Base-by-base conservation (phyloP, 2,329 filamentous ascomycete species). In the Curvularia spicifera region DNA sequence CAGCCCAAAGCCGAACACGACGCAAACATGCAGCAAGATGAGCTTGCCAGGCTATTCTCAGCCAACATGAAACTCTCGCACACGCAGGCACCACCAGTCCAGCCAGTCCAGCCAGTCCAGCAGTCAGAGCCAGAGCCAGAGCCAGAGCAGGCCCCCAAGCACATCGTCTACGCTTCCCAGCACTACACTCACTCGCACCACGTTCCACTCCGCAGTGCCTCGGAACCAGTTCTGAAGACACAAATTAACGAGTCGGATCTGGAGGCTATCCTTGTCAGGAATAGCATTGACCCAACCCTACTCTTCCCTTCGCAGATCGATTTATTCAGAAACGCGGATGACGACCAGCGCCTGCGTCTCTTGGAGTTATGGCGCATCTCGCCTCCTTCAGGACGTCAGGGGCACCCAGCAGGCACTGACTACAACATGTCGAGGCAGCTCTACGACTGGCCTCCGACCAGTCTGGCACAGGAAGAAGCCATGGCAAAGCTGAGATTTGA, bases 181-280 rank as follows among this genome's bases (percentile, higher is more conserved):
- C 92, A 96, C 76, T 96, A 96, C 76, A 89, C 89, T 64, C 91
- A 93, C 72, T 92, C 91, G 8, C 82, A 89, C 44, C 91, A 96
- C 73, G 73, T 88, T 60, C 81, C 74, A 73, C 57, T 67, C 39
- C 67, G 67, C 31, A 71, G 68, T 47, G 64, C 66, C 18, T 67
- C 68, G 8, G 66, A 70, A 29, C 59, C 68, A 24, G 80, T 67
- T 37, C 59, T 51, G n/a, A 72, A 71, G 54, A 73, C 68, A 15
- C 68, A 75, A 10, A 70, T 74, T 33, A 69, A 73, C 12, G 48
- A 58, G 18, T 72, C 72, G 28, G 45, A 83, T 80, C 28, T 85
- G 7, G 85, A 89, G 65, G 79, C 81, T 13, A 82, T 91, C 18
- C 81, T 93, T 12, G 74, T 81, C 28, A 83, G 85, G 64, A 83